Evolutionary conservation across 1,284 basidiomycete genomes (phyloP).

Genomic region (Coniophora puteana): DNA sequence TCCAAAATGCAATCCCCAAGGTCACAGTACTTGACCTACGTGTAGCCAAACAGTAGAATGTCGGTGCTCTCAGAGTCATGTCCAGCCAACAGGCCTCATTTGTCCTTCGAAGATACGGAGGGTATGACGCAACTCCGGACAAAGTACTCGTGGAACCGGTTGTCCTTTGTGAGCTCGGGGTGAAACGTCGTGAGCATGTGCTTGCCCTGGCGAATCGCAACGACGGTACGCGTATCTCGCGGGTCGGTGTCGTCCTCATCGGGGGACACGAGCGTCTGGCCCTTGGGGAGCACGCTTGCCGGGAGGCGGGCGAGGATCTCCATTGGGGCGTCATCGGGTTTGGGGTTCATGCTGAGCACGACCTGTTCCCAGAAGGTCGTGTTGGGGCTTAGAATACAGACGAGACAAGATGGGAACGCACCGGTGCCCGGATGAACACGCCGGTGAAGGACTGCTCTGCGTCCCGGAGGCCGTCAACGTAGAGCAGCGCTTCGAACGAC

Average conservation of each 20-base stretch:
- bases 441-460: conserved; percentile 72
- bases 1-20: too few species aligned
- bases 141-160: conserved; percentile 88
- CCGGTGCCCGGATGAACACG: conserved; percentile 95
- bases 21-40: too few species aligned
- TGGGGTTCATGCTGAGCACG: conserved; percentile 45
- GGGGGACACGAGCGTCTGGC: conserved; percentile 28
- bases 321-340: conserved; percentile 47
- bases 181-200: conserved; percentile 93
- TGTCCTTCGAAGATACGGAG: conserved; percentile 14
- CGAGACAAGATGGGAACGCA: conserved; percentile 33
- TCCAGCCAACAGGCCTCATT: background rate
- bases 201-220: conserved; percentile 83
- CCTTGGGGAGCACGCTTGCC: conserved; percentile 50
- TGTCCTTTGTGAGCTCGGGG: conserved; percentile 88
- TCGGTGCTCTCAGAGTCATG: background rate
- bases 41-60: too few species aligned
- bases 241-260: conserved; percentile 34
- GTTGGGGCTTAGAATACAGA: background rate
- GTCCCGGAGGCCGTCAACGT: conserved; percentile 62
- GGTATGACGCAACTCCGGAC: conserved; percentile 59
- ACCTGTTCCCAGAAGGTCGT: conserved; percentile 45
- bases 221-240: conserved; percentile 63
- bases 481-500: conserved; percentile 82
- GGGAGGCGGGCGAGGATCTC: conserved; percentile 76